phyloP scores from a whole-genome alignment of 1,139 yeast genomes.

The Lodderomyces oxycetoniae region DNA sequence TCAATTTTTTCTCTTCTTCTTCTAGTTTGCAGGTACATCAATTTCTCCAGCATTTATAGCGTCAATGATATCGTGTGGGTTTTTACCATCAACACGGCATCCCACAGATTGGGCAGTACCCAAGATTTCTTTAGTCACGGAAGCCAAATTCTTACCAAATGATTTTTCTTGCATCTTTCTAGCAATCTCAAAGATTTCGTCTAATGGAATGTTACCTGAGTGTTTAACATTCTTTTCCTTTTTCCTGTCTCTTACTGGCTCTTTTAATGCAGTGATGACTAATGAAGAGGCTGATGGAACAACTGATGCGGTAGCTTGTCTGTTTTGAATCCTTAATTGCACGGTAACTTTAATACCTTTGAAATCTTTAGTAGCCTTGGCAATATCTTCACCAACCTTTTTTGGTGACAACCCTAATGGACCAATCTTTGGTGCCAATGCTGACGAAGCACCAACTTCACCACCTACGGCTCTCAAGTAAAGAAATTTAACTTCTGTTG shows the following conservation, averaged over 20 bases:
- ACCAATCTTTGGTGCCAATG: slow-evolving; percentile 99
- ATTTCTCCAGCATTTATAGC: slow-evolving; percentile 98
- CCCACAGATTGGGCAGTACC: slow-evolving; percentile 99
- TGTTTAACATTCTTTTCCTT: slow-evolving; percentile 99
- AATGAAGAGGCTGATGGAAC: slow-evolving; percentile 99
- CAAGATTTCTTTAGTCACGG: slow-evolving; percentile 97
- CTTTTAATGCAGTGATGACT: slow-evolving; percentile 98
- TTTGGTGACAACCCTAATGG: slow-evolving; percentile 99
- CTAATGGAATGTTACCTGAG: slow-evolving; percentile 97
- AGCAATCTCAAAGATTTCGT: slow-evolving; percentile 95
- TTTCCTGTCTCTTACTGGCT: slow-evolving; percentile 99
- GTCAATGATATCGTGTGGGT: slow-evolving; percentile 98
- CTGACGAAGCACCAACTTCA: slow-evolving; percentile 99
- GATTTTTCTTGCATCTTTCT: slow-evolving; percentile 97
- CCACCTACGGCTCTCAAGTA: slow-evolving; percentile 99
- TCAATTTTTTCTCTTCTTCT: slow-evolving; percentile 1
- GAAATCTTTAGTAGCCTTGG: slow-evolving; percentile 99
- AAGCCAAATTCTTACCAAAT: slow-evolving; percentile 95
- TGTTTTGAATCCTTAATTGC: slow-evolving; percentile 97
- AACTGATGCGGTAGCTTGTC: slow-evolving; percentile 99
- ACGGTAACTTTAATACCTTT: slow-evolving; percentile 99
- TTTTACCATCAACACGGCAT: slow-evolving; percentile 98
- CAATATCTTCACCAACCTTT: slow-evolving; percentile 99
- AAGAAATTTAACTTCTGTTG: slow-evolving; percentile 96
- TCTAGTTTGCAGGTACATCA: slow-evolving; percentile 88